These are phyloP conservation scores for Zopfia rhizophila DNA, from an alignment of 2,329 filamentous ascomycete genomes.

Conservation along the genomic window DNA sequence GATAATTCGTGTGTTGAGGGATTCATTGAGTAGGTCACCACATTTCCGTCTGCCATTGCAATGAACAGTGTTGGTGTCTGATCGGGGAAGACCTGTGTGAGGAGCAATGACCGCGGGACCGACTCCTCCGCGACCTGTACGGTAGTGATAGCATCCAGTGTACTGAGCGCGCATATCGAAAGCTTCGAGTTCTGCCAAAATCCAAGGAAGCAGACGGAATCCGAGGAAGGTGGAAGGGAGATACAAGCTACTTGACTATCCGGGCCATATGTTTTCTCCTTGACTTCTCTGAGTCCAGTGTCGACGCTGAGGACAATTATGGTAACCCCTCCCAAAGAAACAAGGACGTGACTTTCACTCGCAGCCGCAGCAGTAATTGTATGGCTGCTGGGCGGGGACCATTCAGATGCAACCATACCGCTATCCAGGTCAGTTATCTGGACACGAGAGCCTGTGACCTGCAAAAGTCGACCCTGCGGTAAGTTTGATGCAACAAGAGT, in stretches of 20 bases:
- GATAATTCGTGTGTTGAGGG: constrained; percentile 70
- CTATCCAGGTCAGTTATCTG: constrained; percentile 70
- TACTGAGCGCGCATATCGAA: constrained; percentile 75
- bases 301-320: constrained; percentile 72
- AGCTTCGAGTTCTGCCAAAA: constrained; percentile 89
- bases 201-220: constrained; percentile 78
- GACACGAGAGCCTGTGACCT: constrained; percentile 75
- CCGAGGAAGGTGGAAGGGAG: constrained; percentile 73
- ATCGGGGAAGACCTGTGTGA: constrained; percentile 77
- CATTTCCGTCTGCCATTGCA: constrained; percentile 90
- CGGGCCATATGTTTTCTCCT: constrained; percentile 69
- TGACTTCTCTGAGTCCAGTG: constrained; percentile 66
- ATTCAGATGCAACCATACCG: constrained; percentile 65
- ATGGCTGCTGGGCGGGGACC: constrained; percentile 62
- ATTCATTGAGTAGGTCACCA: constrained; percentile 83
- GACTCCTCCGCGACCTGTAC: constrained; percentile 70
- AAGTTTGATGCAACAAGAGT: constrained; percentile 79
- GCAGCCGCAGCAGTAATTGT: constrained; percentile 82
- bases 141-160: constrained; percentile 72
- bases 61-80: constrained; percentile 83
- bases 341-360: constrained; percentile 74
- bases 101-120: constrained; percentile 82
- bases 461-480: constrained; percentile 71
- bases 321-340: constrained; percentile 80
- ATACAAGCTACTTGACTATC: constrained; percentile 87